Base-by-base conservation (phyloP, 2,329 filamentous ascomycete genomes). In the Xylaria multiplex region DNA sequence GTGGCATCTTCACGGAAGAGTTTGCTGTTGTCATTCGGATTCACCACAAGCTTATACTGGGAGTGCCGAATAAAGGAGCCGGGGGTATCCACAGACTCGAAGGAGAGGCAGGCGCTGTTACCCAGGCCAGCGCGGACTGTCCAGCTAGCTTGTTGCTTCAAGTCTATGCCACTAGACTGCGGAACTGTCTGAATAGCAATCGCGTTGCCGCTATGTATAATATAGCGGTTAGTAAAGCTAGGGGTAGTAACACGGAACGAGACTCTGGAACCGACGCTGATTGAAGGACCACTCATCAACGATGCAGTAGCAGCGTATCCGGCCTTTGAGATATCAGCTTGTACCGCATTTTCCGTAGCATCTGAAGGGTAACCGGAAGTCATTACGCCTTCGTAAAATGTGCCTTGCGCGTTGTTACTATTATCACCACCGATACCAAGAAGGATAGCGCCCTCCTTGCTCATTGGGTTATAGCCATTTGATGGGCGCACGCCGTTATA, bases 341-440 rank as follows among this genome's bases (percentile, higher is more conserved):
- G 87, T 0, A 89, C 86, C 0, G 80, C 74, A 74, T 83, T 81
- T 74, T 90, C 88, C 2, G 83, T 86, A 4, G 79, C 82, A 67
- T 90, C 87, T 1, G 84, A 82, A 0, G 88, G 88, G 69, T 89
- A 90, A 0, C 87, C 87, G 0, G 80, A 76, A 7, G 87, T 90
- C 86, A 90, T 88, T 27, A 85, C 87, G 32, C 88, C 88, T 76
- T 90, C 88, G 76, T 90, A 88, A 71, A 88, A 88, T 0, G 87
- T 90, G 30, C 88, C 88, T 71, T 89, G 86, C 0, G 82, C 88
- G 43, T 83, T 71, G 70, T 80, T 78, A 72, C 85, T 88, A 77
- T 89, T 91, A 69, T 90, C 88, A 7, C 88, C 88, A 16, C 88
- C 88, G 55, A 90, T 89, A 19, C 88, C 88, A 16, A 90, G 86